These are phyloP conservation scores for Blattamonas nauphoetae DNA, from an alignment of 78 protist genomes.

Conservation along the genomic window DNA sequence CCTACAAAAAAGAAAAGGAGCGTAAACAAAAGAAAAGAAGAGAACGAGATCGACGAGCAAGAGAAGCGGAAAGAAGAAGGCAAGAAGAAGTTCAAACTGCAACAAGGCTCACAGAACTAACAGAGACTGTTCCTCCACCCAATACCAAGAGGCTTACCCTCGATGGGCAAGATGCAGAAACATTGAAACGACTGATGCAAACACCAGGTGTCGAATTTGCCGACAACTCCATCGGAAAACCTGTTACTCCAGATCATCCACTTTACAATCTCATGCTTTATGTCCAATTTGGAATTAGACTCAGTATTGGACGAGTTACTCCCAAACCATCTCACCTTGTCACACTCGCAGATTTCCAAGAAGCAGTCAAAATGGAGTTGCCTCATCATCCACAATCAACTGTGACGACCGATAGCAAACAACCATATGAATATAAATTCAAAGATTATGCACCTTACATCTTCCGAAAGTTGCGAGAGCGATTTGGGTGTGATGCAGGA, in stretches of 20 bases:
- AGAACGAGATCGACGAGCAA: too few species aligned
- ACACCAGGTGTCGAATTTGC: too few species aligned
- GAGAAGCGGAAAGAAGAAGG: too few species aligned
- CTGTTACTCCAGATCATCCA: neutral
- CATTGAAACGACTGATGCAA: too few species aligned
- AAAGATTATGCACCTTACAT: conserved; percentile 30
- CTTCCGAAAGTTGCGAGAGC: neutral
- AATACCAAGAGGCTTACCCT: too few species aligned
- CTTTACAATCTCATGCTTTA: neutral
- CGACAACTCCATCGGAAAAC: neutral
- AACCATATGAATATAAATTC: conserved; percentile 26
- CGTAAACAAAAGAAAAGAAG: too few species aligned
- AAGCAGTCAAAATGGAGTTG: neutral
- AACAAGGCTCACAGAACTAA: too few species aligned
- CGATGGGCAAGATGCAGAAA: too few species aligned
- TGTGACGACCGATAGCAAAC: neutral
- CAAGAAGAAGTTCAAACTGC: too few species aligned
- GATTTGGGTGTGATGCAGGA: conserved; percentile 9
- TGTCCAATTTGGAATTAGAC: neutral
- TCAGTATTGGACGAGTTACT: neutral
- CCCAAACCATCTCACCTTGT: neutral
- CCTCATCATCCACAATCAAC: neutral
- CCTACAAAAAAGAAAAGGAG: too few species aligned
- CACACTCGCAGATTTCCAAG: neutral
- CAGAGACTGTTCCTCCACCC: too few species aligned